These are phyloP conservation scores for Heliamphora exappendiculata DNA, from an alignment of 148 eudicot genomes.

Conservation along the genomic window DNA sequence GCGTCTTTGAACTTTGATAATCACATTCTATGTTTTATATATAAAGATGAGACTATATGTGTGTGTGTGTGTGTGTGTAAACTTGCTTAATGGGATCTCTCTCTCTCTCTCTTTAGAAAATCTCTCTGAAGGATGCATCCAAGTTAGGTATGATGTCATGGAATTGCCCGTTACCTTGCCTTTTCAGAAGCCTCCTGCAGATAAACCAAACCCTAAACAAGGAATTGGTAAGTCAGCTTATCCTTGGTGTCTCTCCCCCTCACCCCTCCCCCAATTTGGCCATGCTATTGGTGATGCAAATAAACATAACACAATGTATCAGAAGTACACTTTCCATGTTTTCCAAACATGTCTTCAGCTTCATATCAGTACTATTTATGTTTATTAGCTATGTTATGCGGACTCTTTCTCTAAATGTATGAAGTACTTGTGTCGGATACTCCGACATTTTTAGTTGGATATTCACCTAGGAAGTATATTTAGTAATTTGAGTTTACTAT, in stretches of 20 bases:
- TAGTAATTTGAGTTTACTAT: too few species aligned
- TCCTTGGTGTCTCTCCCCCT: slow-evolving; percentile 6
- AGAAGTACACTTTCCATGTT: not conserved
- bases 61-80: not conserved
- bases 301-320: not conserved
- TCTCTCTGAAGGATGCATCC: slow-evolving; percentile 48
- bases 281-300: not conserved
- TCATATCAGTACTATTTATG: not conserved
- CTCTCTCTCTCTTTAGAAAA: slow-evolving; percentile 27
- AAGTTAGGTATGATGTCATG: slow-evolving; percentile 76
- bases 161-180: slow-evolving; percentile 80
- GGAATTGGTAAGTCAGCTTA: slow-evolving; percentile 63
- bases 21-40: not conserved
- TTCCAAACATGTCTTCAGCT: not conserved
- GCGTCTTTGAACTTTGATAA: not conserved
- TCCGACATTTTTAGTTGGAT: too few species aligned
- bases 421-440: too few species aligned
- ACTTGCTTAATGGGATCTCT: not conserved
- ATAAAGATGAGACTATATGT: too few species aligned
- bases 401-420: too few species aligned
- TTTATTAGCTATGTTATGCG: too few species aligned
- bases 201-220: slow-evolving; percentile 95
- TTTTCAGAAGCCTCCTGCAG: slow-evolving; percentile 77
- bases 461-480: too few species aligned
- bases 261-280: not conserved